A percentile compares a stretch with the other conserved stretches of the same genome.
Evolutionary conservation across 2,329 filamentous ascomycete species (phyloP).

Genomic region (Fusarium scirpi): DNA sequence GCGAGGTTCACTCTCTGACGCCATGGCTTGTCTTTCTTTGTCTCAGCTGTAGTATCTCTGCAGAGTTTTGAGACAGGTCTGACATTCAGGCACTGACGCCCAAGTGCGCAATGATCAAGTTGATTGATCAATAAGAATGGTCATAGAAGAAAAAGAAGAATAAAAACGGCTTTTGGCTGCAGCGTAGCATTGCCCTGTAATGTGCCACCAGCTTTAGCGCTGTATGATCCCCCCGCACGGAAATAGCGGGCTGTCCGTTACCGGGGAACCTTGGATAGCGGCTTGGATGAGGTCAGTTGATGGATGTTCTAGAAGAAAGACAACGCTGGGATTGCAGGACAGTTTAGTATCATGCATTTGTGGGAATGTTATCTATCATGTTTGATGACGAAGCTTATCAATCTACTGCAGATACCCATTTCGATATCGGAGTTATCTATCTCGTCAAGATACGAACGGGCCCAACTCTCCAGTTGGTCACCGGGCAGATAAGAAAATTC

Average conservation of each 20-base stretch:
- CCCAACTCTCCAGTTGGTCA: background rate
- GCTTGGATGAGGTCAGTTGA: background rate
- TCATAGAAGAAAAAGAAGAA: constrained; percentile 7
- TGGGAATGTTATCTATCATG: background rate
- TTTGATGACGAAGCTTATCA: too few species aligned
- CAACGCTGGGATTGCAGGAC: background rate
- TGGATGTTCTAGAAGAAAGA: background rate
- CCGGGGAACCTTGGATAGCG: constrained; percentile 30
- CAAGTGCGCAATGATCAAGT: too few species aligned
- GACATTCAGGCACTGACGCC: too few species aligned
- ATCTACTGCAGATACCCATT: background rate
- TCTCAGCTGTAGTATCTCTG: too few species aligned
- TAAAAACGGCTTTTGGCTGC: constrained; percentile 15
- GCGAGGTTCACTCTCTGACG: constrained; percentile 27
- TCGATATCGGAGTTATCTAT: background rate
- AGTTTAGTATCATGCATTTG: background rate
- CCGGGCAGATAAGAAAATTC: constrained; percentile 1
- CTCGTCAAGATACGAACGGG: background rate
- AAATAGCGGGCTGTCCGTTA: constrained; percentile 21
- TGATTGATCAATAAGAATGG: constrained; percentile 6
- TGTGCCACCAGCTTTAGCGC: background rate
- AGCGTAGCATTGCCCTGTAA: constrained; percentile 11
- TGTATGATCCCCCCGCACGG: constrained; percentile 11
- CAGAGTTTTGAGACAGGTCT: too few species aligned
- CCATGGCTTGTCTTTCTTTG: constrained; percentile 14